phyloP scores from a whole-genome alignment of 768 basidiomycete species.

The Suillus cothurnatus region DNA sequence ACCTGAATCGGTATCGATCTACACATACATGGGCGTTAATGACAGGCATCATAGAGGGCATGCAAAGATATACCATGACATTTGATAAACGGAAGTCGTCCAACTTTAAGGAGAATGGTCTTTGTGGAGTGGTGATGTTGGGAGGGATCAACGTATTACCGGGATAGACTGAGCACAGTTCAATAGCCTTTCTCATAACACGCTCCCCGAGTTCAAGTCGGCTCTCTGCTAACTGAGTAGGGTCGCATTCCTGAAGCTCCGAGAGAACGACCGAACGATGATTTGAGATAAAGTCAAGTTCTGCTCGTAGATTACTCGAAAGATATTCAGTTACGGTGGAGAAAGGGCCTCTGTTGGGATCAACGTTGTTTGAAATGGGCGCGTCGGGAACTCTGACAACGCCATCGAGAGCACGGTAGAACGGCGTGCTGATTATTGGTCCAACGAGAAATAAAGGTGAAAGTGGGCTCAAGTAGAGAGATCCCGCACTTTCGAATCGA shows the following conservation, averaged over 20 bases:
- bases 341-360: not conserved
- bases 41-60: not conserved
- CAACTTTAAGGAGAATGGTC: not conserved
- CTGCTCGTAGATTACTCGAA: not conserved
- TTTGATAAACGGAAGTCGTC: constrained; percentile 10
- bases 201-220: constrained; percentile 11
- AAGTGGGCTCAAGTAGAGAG: constrained; percentile 3
- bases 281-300: not conserved
- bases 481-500: constrained; percentile 4
- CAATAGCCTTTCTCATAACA: constrained; percentile 5
- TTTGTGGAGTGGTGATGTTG: not conserved
- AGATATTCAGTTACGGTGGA: not conserved
- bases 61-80: not conserved
- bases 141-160: not conserved
- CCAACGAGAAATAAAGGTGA: not conserved
- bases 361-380: not conserved
- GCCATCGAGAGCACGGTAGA: not conserved
- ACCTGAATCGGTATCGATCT: constrained; percentile 5
- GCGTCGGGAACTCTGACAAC: not conserved
- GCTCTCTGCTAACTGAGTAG: not conserved
- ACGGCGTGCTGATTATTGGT: not conserved
- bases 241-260: not conserved
- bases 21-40: not conserved
- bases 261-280: not conserved
- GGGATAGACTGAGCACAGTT: constrained; percentile 6